Evolutionary conservation across 208 protist species (phyloP), one percentile per base, ranked within the genome.

Genomic region (Trypanosomatidae sp.): DNA sequence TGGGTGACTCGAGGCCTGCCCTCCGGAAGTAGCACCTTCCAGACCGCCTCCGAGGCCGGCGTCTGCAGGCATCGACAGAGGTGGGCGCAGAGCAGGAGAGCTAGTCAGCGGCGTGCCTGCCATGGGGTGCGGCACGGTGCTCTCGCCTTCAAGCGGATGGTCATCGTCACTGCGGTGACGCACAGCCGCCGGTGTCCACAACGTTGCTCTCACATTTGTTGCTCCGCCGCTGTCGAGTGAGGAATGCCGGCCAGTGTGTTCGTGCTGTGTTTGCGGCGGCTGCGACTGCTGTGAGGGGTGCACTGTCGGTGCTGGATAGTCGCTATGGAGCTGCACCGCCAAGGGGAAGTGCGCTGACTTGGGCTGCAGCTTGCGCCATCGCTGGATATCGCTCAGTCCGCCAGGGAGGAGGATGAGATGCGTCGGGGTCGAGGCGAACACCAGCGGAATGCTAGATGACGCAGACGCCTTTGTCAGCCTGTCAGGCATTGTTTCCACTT

Each of bases 321-420:
- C 75, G 30, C 46, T 59, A 13, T 60, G 64, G 44, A 80, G 65
- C 41, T 80, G 75, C 69, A 80, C 64, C 15, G 75, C 75, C 41
- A 80, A 55, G 19, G 75, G 75, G n/a, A 80, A 65, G 19, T 80
- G 75, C 53, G 75, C 69, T 6, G 52, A 74, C 69, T 74, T 74
- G 52, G 69, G 69, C 62, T 75, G 75, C 65, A 75, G 69, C 52
- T 65, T 71, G 43, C 75, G 69, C 75, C 75, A 80, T 49, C 55
- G 75, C 62, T 75, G 75, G 9, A 80, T 62, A 56, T 75, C 70
- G 44, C 53, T 67, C 30, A 66, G 17, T 0, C 70, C 75, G 3
- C 43, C 75, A 47, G 75, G 75, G 3, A 80, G 65, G 5, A 80
- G 55, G 10, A 80, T 71, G 12, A 80, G 69, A 28, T 80, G 75